A percentile compares a stretch with the other conserved stretches of the same genome.
Conservation (phyloP, 2,329 filamentous ascomycete species). For the Colletotrichum sp. region DNA sequence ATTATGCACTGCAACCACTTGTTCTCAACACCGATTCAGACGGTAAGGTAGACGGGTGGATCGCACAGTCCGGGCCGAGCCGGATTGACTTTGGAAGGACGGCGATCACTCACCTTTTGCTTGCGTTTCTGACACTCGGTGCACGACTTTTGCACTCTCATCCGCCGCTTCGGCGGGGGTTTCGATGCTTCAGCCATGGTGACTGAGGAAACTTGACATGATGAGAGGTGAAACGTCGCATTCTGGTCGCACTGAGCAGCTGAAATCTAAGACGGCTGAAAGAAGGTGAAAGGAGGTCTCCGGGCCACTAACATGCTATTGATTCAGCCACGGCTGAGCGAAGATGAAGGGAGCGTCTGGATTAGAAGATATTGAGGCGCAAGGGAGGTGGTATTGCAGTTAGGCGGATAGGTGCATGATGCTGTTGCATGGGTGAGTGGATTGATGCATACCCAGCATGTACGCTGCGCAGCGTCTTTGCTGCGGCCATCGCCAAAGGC, state of each 20-base stretch:
- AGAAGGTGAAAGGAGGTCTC: neutral
- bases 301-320: neutral
- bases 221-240: neutral
- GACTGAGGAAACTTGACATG: neutral
- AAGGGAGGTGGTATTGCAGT: neutral
- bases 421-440: neutral
- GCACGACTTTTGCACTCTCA: constrained; percentile 22
- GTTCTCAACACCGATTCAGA: neutral
- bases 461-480: neutral
- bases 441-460: neutral
- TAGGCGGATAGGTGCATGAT: neutral
- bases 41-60: neutral
- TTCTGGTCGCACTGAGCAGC: neutral
- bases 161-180: constrained; percentile 9
- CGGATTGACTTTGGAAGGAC: neutral
- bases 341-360: neutral
- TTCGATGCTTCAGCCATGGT: constrained; percentile 13
- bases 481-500: neutral
- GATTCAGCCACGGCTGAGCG: constrained; percentile 13
- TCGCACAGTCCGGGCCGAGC: neutral
- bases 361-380: neutral
- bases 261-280: neutral
- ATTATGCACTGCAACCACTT: constrained; percentile 20
- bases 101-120: constrained; percentile 19
- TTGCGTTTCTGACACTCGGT: constrained; percentile 23